Conservation (phyloP, 441 rosid genomes). For the Gossypium gossypioides region DNA sequence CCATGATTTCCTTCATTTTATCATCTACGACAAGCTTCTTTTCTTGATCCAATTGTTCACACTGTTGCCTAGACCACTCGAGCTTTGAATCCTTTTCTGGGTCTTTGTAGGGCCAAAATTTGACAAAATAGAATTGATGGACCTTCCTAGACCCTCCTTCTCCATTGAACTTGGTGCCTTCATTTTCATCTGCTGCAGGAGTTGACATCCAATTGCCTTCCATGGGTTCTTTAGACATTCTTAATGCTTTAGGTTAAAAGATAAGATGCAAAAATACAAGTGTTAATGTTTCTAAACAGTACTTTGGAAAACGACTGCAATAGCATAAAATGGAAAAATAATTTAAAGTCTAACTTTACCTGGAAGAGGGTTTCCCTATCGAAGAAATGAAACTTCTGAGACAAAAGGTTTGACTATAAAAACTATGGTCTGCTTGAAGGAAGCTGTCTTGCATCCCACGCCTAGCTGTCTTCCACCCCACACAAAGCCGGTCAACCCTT, state of each 20-base stretch:
- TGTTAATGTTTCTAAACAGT: background rate
- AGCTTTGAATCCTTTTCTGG: background rate
- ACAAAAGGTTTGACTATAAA: background rate
- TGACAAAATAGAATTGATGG: background rate
- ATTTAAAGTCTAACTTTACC: background rate
- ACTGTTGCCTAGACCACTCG: background rate
- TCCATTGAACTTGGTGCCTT: background rate
- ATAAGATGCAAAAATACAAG: background rate
- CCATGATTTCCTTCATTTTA: background rate
- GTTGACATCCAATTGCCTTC: background rate
- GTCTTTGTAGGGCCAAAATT: constrained; percentile 1
- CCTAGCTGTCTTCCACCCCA: background rate
- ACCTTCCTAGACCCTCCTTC: background rate
- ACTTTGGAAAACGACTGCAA: background rate
- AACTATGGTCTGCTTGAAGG: background rate
- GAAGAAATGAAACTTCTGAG: background rate
- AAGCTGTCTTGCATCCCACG: background rate
- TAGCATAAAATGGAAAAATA: background rate
- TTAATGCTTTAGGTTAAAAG: background rate
- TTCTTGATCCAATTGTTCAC: background rate
- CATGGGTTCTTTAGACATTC: background rate
- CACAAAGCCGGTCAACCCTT: background rate
- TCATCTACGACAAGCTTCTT: background rate
- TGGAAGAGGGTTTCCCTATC: background rate
- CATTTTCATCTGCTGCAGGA: background rate